A percentile compares a stretch with the other conserved stretches of the same genome.
These are phyloP conservation scores for Cordyceps pruinosa DNA, from an alignment of 2,329 filamentous ascomycete genomes.

Conservation along the genomic window DNA sequence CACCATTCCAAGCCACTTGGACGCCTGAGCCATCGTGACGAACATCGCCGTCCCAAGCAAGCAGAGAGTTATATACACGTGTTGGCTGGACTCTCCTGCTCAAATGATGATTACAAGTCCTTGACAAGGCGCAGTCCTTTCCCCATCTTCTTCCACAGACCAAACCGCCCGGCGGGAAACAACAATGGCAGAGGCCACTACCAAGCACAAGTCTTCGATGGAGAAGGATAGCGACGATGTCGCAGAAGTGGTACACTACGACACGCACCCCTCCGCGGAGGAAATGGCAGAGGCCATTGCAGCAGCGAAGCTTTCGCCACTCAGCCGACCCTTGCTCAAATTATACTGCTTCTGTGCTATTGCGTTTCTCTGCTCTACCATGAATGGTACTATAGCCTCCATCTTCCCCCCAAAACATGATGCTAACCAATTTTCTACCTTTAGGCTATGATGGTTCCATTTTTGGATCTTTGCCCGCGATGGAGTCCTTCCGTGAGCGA, in stretches of 20 bases:
- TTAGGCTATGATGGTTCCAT: conserved; percentile 41
- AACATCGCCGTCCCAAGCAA: neutral
- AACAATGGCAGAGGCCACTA: neutral
- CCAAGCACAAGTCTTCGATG: neutral
- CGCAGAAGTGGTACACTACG: neutral
- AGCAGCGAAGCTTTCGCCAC: conserved; percentile 1
- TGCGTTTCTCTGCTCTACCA: conserved; percentile 15
- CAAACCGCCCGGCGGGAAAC: neutral
- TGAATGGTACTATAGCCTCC: conserved; percentile 11
- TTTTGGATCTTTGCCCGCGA: conserved; percentile 38
- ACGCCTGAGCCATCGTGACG: neutral
- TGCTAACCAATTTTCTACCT: neutral
- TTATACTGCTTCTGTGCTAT: conserved; percentile 13
- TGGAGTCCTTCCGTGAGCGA: conserved; percentile 8
- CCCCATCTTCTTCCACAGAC: neutral
- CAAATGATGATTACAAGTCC: neutral
- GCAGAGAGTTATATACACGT: neutral
- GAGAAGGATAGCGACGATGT: neutral
- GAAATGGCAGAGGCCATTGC: conserved; percentile 14
- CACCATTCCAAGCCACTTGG: neutral
- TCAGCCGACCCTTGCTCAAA: conserved; percentile 13
- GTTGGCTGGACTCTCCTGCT: neutral
- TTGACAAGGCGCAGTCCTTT: neutral
- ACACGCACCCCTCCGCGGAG: conserved; percentile 10
- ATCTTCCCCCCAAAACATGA: neutral